These are phyloP conservation scores for Striga hermonthica DNA, from an alignment of 305 asterid genomes.

Conservation along the genomic window DNA sequence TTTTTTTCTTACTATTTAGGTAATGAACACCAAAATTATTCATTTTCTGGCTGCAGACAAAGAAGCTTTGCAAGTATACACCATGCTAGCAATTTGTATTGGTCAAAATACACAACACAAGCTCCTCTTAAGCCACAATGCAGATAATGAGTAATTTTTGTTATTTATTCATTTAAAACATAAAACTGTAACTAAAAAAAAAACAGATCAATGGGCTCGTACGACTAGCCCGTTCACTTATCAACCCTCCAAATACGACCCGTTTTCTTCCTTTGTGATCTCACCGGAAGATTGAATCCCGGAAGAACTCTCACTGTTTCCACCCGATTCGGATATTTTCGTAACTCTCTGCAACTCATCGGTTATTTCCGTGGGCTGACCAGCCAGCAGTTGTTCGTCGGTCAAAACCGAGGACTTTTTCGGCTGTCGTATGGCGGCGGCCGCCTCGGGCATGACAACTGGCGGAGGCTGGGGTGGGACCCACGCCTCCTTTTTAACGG, in stretches of 20 bases:
- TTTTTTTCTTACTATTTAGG: too few species aligned
- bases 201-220: neutral
- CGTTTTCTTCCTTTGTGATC: slow-evolving; percentile 46
- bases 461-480: slow-evolving; percentile 97
- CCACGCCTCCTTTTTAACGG: slow-evolving; percentile 72
- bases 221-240: slow-evolving; percentile 19
- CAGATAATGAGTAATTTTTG: neutral
- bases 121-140: slow-evolving; percentile 8
- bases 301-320: slow-evolving; percentile 41
- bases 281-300: slow-evolving; percentile 36
- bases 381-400: slow-evolving; percentile 59
- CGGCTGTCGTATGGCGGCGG: slow-evolving; percentile 90
- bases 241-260: slow-evolving; percentile 39
- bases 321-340: slow-evolving; percentile 74
- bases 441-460: slow-evolving; percentile 86
- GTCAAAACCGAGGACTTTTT: slow-evolving; percentile 52
- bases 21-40: too few species aligned
- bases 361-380: slow-evolving; percentile 43
- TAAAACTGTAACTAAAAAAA: slow-evolving; percentile 10
- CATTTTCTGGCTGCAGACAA: too few species aligned
- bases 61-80: too few species aligned
- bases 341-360: slow-evolving; percentile 76
- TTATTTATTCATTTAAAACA: slow-evolving; percentile 4
- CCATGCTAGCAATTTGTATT: neutral
- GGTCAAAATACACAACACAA: neutral